These are phyloP conservation scores for Spergularia azorica DNA, from an alignment of 179 eudicot species.

Conservation along the genomic window DNA sequence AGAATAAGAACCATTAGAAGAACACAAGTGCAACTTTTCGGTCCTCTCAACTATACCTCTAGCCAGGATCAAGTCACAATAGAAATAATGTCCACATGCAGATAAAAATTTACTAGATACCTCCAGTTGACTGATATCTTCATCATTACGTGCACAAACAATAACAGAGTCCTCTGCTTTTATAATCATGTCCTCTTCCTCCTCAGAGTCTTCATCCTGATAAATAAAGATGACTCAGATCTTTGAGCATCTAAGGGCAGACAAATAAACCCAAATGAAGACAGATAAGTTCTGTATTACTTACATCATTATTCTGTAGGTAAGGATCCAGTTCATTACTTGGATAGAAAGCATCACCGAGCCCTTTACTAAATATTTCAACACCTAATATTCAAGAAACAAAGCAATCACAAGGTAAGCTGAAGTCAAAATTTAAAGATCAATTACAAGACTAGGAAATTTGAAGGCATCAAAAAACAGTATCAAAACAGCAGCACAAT, in stretches of 20 bases:
- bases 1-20: background rate
- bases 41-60: background rate
- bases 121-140: conserved; percentile 92
- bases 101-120: conserved; percentile 28
- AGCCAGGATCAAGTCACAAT: background rate
- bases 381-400: conserved; percentile 41
- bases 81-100: background rate
- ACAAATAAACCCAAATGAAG: background rate
- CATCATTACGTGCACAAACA: conserved; percentile 87
- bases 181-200: conserved; percentile 76
- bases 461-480: background rate
- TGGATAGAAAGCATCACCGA: conserved; percentile 70
- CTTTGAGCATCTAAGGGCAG: conserved; percentile 13
- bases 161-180: conserved; percentile 83
- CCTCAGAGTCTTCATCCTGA: conserved; percentile 88
- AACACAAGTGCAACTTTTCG: background rate
- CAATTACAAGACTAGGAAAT: background rate
- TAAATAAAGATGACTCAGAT: background rate
- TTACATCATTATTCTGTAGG: conserved; percentile 66
- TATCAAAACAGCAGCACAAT: background rate
- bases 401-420: conserved; percentile 16
- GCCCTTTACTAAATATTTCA: conserved; percentile 65
- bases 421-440: background rate
- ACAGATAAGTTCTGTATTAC: conserved; percentile 25
- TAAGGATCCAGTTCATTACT: conserved; percentile 90